Conservation (phyloP, 1,284 basidiomycete species). For the Fomitiporia mediterranea region DNA sequence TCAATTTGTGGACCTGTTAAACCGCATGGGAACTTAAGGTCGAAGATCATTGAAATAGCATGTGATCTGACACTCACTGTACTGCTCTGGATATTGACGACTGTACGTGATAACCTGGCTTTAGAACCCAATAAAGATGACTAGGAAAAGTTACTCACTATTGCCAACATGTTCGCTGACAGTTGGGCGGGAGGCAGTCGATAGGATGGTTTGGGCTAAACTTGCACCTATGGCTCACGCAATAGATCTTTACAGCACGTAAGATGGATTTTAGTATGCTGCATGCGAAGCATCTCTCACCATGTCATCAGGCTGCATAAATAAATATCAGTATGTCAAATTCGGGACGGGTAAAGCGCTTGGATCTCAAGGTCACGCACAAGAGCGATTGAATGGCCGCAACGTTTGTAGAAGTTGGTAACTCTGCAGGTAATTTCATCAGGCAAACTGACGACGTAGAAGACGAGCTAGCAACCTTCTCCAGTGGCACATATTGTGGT, state of each 20-base stretch:
- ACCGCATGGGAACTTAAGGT: neutral
- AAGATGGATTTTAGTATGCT: neutral
- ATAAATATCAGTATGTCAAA: conserved; percentile 22
- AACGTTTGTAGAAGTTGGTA: conserved; percentile 50
- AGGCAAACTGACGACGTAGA: neutral
- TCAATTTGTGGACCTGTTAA: conserved; percentile 41
- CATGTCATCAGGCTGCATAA: conserved; percentile 51
- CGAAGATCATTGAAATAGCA: neutral
- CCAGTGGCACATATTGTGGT: conserved; percentile 50
- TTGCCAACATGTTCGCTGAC: conserved; percentile 67
- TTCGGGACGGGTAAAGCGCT: conserved; percentile 19
- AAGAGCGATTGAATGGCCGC: conserved; percentile 51
- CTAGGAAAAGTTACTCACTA: conserved; percentile 53
- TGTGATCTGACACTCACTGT: conserved; percentile 36
- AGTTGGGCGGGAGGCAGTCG: conserved; percentile 53
- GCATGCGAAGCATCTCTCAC: conserved; percentile 31
- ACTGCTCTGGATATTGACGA: conserved; percentile 57
- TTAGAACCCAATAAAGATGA: neutral
- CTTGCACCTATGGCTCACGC: conserved; percentile 60
- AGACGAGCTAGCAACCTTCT: conserved; percentile 42
- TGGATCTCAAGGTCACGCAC: conserved; percentile 35
- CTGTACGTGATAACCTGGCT: conserved; percentile 9
- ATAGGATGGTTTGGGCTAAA: conserved; percentile 61
- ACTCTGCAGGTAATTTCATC: conserved; percentile 36
- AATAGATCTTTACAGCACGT: conserved; percentile 40